phyloP scores from a whole-genome alignment of 441 rosid genomes.

The Erodium texanum region DNA sequence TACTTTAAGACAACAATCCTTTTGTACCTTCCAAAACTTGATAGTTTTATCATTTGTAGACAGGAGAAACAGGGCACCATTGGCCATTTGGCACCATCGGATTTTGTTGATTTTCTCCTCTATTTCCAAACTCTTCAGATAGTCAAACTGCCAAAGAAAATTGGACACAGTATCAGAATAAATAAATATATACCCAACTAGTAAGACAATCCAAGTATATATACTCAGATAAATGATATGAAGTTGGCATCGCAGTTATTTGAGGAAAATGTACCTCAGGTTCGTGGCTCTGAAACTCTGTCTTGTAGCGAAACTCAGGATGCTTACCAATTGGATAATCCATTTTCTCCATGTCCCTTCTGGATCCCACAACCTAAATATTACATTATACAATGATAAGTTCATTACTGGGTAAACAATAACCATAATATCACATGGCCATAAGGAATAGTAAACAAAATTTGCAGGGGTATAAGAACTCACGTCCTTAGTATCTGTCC shows the following conservation, averaged over 20 bases:
- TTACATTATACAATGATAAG: conserved; percentile 13
- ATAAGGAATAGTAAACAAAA: background rate
- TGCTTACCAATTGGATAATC: conserved; percentile 54
- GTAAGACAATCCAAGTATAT: background rate
- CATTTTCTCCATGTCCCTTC: conserved; percentile 66
- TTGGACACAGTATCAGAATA: background rate
- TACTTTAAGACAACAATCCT: background rate
- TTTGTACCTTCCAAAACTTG: conserved; percentile 16
- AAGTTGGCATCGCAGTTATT: background rate
- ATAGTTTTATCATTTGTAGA: conserved; percentile 93
- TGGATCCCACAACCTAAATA: conserved; percentile 53
- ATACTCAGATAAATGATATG: background rate
- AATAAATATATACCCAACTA: background rate
- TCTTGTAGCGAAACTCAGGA: conserved; percentile 70
- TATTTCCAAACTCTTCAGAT: conserved; percentile 95
- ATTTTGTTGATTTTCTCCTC: conserved; percentile 97
- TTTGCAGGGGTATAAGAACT: conserved; percentile 15
- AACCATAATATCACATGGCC: background rate
- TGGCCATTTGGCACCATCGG: conserved; percentile 90
- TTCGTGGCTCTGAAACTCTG: conserved; percentile 97
- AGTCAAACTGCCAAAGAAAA: conserved; percentile 62
- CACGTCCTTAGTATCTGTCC: conserved; percentile 52
- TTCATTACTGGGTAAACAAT: conserved; percentile 13
- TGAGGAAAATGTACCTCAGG: conserved; percentile 55
- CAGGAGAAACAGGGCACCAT: conserved; percentile 75